Base-by-base conservation (phyloP, 768 basidiomycete species). In the Xerocomellus chrysenteron region DNA sequence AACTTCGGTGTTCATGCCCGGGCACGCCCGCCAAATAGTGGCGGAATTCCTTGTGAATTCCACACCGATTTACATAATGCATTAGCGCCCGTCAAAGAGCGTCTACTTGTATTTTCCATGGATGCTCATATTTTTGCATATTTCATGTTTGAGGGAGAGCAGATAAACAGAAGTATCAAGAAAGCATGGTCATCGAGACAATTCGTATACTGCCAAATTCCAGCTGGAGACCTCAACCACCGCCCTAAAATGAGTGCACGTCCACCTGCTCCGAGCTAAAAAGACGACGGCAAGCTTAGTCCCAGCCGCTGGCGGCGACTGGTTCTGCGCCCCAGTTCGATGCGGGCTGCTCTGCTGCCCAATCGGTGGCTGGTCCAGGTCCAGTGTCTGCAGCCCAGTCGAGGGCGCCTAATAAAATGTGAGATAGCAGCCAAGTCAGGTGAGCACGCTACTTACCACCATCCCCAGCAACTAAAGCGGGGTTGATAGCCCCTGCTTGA, bases 321-420 rank as follows among this genome's bases (percentile, higher is more conserved):
- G 61, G 60, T 3, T 74, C 73, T 16, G 61, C 68, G 40, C 70
- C 78, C 78, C 78, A 79, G 44, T 67, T 65, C 36, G 67, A 47
- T 44, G 65, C 47, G 44, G 92, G 85, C 70, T 92, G 86, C 71
- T 94, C 94, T 57, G 93, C 92, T 65, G 92, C 77, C 94, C 94
- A 97, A 79, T 96, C 94, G 48, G 82, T 77, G 30, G 80, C 71
- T 47, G 76, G 73, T 35, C 33, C 35, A 1, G 17, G 17, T 56
- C 80, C 73, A 49, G 79, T 68, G 36, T 92, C 89, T 16, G 88
- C 88, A 60, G 85, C 75, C 92, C 92, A 94, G 78, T 94, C 92
- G 67, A 95, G 85, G 59, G 81, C 85, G 70, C 80, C 86, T 85
- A 60, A 45, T 6, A 24, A 4, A 57, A 61, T 16, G 47, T 57